Evolutionary conservation across 345 rosid species (phyloP), one percentile per base, ranked within the genome.

Genomic region (Moringa oleifera): DNA sequence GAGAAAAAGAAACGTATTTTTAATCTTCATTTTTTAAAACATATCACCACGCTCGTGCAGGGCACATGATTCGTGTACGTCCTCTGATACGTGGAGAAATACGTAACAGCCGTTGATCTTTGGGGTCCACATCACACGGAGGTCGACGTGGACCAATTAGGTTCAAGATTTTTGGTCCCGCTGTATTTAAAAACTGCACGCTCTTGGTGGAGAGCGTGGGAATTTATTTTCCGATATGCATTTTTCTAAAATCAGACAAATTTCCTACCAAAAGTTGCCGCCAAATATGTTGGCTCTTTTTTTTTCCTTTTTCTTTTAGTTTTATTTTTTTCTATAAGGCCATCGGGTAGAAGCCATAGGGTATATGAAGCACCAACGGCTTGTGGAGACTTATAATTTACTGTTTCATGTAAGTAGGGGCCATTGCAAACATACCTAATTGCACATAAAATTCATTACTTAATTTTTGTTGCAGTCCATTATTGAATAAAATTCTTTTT

Each of bases 241-340:
- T 59, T 19, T 17, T 18, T 25, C 46, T 21, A 1, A 25, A 51
- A 46, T 55, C 57, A 16, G 25, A 18, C 7, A 49, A 59, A 53
- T 60, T 51, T 51, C 51, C 21, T 66, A 57, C 57, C 57, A 53
- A 72, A 65, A 62, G 55, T 72, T 67, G 65, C 57, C 65, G 65
- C 68, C 76, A 62, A 66, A 63, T 52, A n/a, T n/a, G 21, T 19
- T 68, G 17, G 28, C 16, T 58, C 36, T 55, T 7, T 55, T 20
- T 4, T 37, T n/a, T n/a, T n/a, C n/a, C n/a, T n/a, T n/a, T n/a
- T n/a, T n/a, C n/a, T n/a, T n/a, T n/a, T n/a, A n/a, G n/a, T n/a
- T n/a, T n/a, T n/a, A n/a, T n/a, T n/a, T n/a, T n/a, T n/a, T n/a
- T n/a, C n/a, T n/a, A n/a, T n/a, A n/a, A n/a, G n/a, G n/a, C n/a